Percentiles rank a stretch among this genome's conserved stretches.
phyloP scores from a whole-genome alignment of 225 moss, liverwort and hornwort genomes.

The Physcomitrellopsis africana region DNA sequence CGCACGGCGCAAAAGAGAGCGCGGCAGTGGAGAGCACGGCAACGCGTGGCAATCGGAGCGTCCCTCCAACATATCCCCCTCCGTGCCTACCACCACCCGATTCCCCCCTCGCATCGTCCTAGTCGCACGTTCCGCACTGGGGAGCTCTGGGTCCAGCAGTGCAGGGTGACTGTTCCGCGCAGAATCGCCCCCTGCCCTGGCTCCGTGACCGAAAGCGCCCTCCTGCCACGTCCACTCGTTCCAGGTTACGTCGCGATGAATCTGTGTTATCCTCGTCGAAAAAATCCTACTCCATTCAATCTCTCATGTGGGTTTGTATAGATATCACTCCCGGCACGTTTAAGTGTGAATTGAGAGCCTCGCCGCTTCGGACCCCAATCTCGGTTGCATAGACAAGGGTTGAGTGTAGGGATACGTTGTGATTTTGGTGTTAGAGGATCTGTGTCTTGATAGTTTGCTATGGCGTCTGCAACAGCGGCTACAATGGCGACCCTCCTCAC shows the following conservation, averaged over 20 bases:
- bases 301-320: background rate
- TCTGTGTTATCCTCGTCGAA: conserved; percentile 35
- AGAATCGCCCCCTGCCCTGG: background rate
- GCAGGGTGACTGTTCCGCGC: background rate
- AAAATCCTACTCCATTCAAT: background rate
- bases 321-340: background rate
- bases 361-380: background rate
- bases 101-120: no score
- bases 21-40: no score
- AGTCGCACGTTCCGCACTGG: no score
- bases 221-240: conserved; percentile 49
- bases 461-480: conserved; percentile 36
- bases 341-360: no score
- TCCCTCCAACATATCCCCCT: no score
- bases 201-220: conserved; percentile 7
- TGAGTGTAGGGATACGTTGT: no score
- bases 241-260: background rate
- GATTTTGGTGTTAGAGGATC: background rate
- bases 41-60: no score
- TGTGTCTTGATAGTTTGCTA: background rate
- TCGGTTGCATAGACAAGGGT: background rate
- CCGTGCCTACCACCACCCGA: no score
- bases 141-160: background rate
- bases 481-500: conserved; percentile 57
- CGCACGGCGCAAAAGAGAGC: no score